Base-by-base conservation (phyloP, 2,329 filamentous ascomycete genomes). In the Microsporum audouinii region DNA sequence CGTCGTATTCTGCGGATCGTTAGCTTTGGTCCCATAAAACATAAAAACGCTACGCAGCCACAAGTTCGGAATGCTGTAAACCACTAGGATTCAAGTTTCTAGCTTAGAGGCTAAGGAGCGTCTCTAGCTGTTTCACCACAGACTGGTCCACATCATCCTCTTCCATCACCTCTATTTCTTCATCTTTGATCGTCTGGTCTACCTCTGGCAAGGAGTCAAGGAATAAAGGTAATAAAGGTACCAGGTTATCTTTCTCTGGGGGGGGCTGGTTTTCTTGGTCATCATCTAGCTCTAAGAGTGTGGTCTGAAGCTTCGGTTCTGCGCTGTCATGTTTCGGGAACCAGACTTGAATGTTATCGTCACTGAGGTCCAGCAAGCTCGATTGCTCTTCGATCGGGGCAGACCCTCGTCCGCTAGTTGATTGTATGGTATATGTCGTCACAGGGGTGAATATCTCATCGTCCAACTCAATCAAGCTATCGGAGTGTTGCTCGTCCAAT, bases 101-200 rank as follows among this genome's bases (percentile, higher is more conserved):
- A 41, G 34, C 31, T 61, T 43, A 62, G 38, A 60, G 31, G 12
- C 60, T 60, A 2, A 66, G 31, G 33, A 66, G 43, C 38, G 29
- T 33, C 38, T 62, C 62, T 39, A 66, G 45, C 12, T 62, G 45
- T 58, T 63, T 59, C 29, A 63, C 8, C 3, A 63, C 63, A 12
- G 64, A 61, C n/a, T 63, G 60, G 23, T 53, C 51, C 6, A 63
- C 29, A 17, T 63, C 57, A 58, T 62, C 63, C 29, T 60, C 41
- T 29, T 65, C 63, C 55, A 41, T 34, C 27, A 63, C 62, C 27
- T 63, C 60, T 41, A 34, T 7, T 38, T 59, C 58, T 45, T 47
- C 39, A 6, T 61, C 51, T 10, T 58, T 36, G 14, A 57, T 43
- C 8, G 23, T 27, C 27, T 61, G 41, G 2, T 58, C 51, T 3